These are phyloP conservation scores for Senna siamea DNA, from an alignment of 306 rosid species.

Conservation along the genomic window DNA sequence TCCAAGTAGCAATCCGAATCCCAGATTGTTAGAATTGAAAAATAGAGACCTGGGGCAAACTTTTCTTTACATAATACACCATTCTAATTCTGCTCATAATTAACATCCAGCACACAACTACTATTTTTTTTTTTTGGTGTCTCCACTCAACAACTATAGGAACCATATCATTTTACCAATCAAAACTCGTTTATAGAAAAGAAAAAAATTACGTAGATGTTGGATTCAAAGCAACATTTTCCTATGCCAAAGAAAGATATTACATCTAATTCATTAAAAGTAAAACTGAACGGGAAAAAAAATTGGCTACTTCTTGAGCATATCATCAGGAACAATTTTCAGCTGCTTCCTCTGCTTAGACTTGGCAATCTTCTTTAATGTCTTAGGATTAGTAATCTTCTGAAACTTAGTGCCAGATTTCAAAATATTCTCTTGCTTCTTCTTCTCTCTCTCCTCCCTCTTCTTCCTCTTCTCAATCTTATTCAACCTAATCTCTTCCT, in stretches of 20 bases:
- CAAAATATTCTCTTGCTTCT: conserved; percentile 83
- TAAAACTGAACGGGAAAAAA: not conserved
- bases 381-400: conserved; percentile 80
- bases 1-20: not conserved
- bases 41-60: not conserved
- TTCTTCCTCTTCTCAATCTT: conserved; percentile 83
- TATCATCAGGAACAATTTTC: conserved; percentile 74
- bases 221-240: not conserved
- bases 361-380: conserved; percentile 77
- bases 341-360: conserved; percentile 79
- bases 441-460: conserved; percentile 89
- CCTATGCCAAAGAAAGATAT: not conserved
- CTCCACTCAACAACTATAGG: not conserved
- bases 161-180: not conserved
- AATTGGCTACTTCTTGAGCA: conserved; percentile 40
- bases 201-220: not conserved
- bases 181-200: not conserved
- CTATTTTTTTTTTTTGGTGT: no score
- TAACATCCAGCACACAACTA: not conserved
- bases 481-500: conserved; percentile 73
- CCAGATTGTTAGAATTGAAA: no score
- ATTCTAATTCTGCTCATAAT: not conserved
- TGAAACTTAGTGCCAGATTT: conserved; percentile 82
- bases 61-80: not conserved
- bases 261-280: not conserved